Evolutionary conservation across 2,329 filamentous ascomycete genomes (phyloP), one percentile per base, ranked within the genome.

Genomic region (Sclerotiophoma versabilis): DNA sequence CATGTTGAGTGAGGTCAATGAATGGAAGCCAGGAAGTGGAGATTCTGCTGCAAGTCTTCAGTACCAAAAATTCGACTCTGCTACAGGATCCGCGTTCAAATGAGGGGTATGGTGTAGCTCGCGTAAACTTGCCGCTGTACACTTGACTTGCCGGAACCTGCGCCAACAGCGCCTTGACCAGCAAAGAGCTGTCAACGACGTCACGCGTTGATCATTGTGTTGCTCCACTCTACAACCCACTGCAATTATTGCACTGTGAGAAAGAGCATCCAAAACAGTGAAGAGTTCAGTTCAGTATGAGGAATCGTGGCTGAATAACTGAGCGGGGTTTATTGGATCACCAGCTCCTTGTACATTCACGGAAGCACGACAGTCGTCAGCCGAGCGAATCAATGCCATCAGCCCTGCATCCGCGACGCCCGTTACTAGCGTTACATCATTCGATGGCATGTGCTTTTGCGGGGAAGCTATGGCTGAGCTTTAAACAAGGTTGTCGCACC

Each of bases 381-480:
- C 51, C 51, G 51, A 39, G 30, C 53, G 53, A 56, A 56, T 56
- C 53, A 51, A 38, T 25, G 10, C 23, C 30, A 27, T 26, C 19
- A 33, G 6, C 23, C 30, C 19, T 29, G 25, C 1, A 27, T 30
- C 34, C 42, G 41, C 42, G 36, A 56, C 36, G 37, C 47, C 42
- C 41, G 46, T 56, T 47, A 32, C 26, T 56, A 47, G 53, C 34
- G 33, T 57, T 57, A 49, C 54, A 57, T 57, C 54, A 57, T 49
- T 38, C 37, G 25, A 54, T 49, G 45, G 53, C 47, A 56, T 56
- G 53, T 51, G 53, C 47, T 46, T 51, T 39, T 52, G 48, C 48
- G 54, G 54, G 54, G 49, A 55, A 57, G 48, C 54, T 49, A 34
- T 49, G 26, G 39, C 23, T 29, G 33, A 50, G 47, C 46, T 50